Evolutionary conservation across 129 eudicot species (phyloP), one percentile per base, ranked within the genome.

Genomic region (Centrapalus pauciflorus): DNA sequence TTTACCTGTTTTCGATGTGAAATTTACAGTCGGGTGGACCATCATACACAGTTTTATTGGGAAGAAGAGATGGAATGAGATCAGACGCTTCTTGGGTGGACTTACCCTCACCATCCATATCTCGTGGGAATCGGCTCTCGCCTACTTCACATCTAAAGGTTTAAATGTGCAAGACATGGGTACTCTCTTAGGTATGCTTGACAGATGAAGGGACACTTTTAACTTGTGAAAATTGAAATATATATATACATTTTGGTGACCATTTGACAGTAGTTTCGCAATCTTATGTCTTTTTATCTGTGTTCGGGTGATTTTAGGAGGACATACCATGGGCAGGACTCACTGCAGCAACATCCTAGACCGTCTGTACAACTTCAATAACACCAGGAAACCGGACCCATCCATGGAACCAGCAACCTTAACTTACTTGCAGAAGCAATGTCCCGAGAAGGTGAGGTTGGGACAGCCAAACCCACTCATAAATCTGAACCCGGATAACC

Each of bases 21-120:
- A 52, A 70, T 43, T 16, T 33, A 43, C 83, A 91, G 96, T 76
- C 96, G 12, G 98, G 98, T 1, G 96, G 87, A 16, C 95, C 97
- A 32, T 91, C 98, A 5, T 92, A 92, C 61, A 90, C 93, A 1
- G 95, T 92, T 70, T 71, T 79, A 19, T 67, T 89, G 46, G 96
- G 98, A 64, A 85, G 98, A 61, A 79, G 78, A 67, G 98, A 92
- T 21, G 96, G 95, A 24, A 0, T 25, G 24, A 79, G 80, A 46
- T 92, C 96, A 9, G 84, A 79, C 5, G 87, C 85, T 32, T 70
- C 87, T 17, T 85, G 85, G 82, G 87, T 92, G 32, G 95, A 92
- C 55, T 85, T 85, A 2, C 98, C 98, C 3, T 61, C 85, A 7
- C 98, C 96, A 1, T 79, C 90, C 11, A 77, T n/a, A n/a, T 81